Percentiles rank a stretch among this genome's conserved stretches.
Conservation (phyloP, 2,329 filamentous ascomycete species). For the Nakataea oryzae region DNA sequence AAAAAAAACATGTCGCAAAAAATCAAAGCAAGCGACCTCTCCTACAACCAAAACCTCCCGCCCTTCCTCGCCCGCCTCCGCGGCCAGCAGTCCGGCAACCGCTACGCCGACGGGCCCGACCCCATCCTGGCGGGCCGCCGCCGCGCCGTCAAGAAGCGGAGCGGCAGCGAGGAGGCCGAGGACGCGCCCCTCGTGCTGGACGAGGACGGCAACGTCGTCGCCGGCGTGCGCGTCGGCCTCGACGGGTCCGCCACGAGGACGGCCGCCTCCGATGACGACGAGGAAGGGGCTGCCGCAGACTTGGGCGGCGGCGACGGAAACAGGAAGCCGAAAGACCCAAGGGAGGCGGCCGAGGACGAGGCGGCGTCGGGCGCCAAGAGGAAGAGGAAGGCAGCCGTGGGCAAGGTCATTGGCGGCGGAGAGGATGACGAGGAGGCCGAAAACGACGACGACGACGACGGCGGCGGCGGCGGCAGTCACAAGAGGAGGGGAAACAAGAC, state of each 20-base stretch:
- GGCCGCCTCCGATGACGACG: slow-evolving; percentile 11
- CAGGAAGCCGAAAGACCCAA: slow-evolving; percentile 12
- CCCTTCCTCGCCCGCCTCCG: slow-evolving; percentile 50
- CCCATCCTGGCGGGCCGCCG: slow-evolving; percentile 37
- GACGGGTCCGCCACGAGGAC: slow-evolving; percentile 30
- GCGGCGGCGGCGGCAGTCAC: slow-evolving; percentile 7
- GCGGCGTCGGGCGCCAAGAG: slow-evolving; percentile 23
- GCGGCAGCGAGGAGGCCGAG: slow-evolving; percentile 60
- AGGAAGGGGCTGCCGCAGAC: slow-evolving; percentile 14
- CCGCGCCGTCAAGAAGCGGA: slow-evolving; percentile 42
- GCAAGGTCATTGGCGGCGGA: slow-evolving; percentile 34
- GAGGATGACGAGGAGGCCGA: slow-evolving; percentile 19
- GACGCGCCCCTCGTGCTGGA: slow-evolving; percentile 68
- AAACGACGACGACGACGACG: slow-evolving; percentile 8
- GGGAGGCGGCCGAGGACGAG: slow-evolving; percentile 15
- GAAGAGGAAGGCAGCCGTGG: slow-evolving; percentile 41
- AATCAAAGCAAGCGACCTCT: slow-evolving; percentile 61
- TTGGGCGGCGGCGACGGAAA: slow-evolving; percentile 16
- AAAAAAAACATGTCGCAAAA: slow-evolving; percentile 37
- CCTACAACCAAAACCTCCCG: slow-evolving; percentile 49
- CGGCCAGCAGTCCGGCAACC: slow-evolving; percentile 37
- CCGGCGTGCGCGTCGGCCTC: slow-evolving; percentile 20
- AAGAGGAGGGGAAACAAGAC: slow-evolving; percentile 6
- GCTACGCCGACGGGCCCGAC: slow-evolving; percentile 38
- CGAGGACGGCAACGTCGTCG: slow-evolving; percentile 56